phyloP scores from a whole-genome alignment of 1,284 basidiomycete genomes.

The Rhodotorula sp. region DNA sequence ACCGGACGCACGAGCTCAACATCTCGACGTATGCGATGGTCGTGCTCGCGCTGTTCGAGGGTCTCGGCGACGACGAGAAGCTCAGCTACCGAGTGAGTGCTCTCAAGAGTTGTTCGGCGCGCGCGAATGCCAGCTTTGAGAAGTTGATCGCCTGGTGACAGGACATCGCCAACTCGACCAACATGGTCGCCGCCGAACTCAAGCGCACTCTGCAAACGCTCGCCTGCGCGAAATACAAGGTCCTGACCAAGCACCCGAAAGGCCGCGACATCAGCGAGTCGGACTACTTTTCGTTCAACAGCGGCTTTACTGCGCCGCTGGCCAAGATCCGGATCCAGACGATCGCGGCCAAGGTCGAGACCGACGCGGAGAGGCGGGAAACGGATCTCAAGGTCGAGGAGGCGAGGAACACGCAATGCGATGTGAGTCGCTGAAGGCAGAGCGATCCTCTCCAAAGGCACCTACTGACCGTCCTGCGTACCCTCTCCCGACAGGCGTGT shows the following conservation, averaged over 20 bases:
- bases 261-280: conserved; percentile 71
- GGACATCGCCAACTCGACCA: conserved; percentile 61
- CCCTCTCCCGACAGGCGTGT: conserved; percentile 66
- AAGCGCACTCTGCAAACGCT: conserved; percentile 90
- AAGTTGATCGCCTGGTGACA: conserved; percentile 36
- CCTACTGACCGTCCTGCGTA: not conserved
- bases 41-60: conserved; percentile 84
- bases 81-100: conserved; percentile 66
- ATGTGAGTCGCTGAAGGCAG: conserved; percentile 58
- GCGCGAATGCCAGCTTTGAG: not conserved
- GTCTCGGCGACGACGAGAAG: conserved; percentile 64
- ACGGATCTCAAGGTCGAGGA: conserved; percentile 89
- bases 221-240: conserved; percentile 94
- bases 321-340: conserved; percentile 94
- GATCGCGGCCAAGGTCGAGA: conserved; percentile 81
- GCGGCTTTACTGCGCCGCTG: conserved; percentile 71
- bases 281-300: conserved; percentile 89
- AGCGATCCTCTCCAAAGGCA: not conserved
- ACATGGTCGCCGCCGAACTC: conserved; percentile 73
- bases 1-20: conserved; percentile 81
- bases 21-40: conserved; percentile 87
- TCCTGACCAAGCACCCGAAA: conserved; percentile 86
- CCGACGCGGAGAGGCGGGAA: conserved; percentile 79
- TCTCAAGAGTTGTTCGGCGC: not conserved
- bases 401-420: conserved; percentile 83